Evolutionary conservation across 163 green algal genomes (phyloP).

Genomic region (Chloromonas sp.): DNA sequence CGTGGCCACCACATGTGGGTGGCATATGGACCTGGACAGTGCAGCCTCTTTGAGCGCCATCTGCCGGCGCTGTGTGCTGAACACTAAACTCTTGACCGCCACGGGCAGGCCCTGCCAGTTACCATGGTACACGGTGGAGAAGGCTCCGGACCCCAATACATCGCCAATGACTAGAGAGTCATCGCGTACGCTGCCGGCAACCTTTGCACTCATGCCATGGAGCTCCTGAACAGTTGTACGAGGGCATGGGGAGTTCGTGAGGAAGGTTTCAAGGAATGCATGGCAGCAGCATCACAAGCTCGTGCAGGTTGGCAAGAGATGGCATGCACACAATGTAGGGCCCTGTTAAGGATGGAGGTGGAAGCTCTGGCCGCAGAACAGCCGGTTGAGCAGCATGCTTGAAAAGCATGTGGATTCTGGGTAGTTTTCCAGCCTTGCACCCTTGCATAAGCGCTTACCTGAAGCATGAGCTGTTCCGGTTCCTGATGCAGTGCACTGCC

Average conservation of each 20-base stretch:
- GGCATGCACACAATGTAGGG: too few species aligned
- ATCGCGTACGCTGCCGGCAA: background rate
- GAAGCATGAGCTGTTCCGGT: too few species aligned
- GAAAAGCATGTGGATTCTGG: too few species aligned
- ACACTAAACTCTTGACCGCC: slow-evolving; percentile 29
- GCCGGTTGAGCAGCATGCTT: too few species aligned
- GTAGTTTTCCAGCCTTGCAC: too few species aligned
- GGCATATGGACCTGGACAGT: slow-evolving; percentile 23
- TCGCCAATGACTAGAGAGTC: background rate
- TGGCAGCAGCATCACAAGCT: background rate
- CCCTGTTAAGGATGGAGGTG: too few species aligned
- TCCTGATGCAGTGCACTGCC: too few species aligned
- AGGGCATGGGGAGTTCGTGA: background rate
- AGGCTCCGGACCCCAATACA: slow-evolving; percentile 19
- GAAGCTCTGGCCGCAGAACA: too few species aligned
- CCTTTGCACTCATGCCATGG: background rate
- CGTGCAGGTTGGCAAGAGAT: too few species aligned
- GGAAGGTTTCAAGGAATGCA: background rate
- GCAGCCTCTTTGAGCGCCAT: slow-evolving; percentile 14
- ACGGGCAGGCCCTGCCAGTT: slow-evolving; percentile 26
- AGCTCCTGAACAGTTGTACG: background rate
- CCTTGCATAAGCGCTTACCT: too few species aligned
- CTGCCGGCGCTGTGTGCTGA: background rate
- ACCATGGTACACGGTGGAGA: slow-evolving; percentile 21
- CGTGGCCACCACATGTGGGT: slow-evolving; percentile 25